Percentiles rank a stretch among this genome's conserved stretches.
phyloP scores from a whole-genome alignment of 2,329 filamentous ascomycete genomes.

The Trichophyton equinum region DNA sequence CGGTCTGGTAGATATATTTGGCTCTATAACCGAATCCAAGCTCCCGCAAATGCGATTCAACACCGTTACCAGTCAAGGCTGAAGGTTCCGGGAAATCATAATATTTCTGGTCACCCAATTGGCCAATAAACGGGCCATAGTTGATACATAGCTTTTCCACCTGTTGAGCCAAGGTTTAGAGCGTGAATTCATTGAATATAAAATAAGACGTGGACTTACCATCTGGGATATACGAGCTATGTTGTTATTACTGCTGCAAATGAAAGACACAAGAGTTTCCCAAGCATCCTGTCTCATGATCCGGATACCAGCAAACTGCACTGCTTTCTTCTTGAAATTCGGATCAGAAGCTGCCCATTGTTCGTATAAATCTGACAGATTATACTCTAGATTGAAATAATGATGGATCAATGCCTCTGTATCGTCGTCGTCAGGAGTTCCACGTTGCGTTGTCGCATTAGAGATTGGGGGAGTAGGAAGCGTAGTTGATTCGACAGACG shows the following conservation, averaged over 20 bases:
- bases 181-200: neutral
- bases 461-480: slow-evolving; percentile 26
- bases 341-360: slow-evolving; percentile 76
- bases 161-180: slow-evolving; percentile 24
- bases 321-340: slow-evolving; percentile 80
- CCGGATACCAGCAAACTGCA: slow-evolving; percentile 76
- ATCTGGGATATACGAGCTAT: slow-evolving; percentile 91
- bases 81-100: slow-evolving; percentile 77
- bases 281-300: slow-evolving; percentile 92
- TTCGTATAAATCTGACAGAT: slow-evolving; percentile 63
- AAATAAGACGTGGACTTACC: slow-evolving; percentile 38
- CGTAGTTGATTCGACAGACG: slow-evolving; percentile 17
- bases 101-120: slow-evolving; percentile 57
- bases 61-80: slow-evolving; percentile 57
- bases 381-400: slow-evolving; percentile 77
- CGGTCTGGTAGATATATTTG: slow-evolving; percentile 81
- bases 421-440: slow-evolving; percentile 44
- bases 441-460: slow-evolving; percentile 16
- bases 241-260: slow-evolving; percentile 98
- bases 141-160: slow-evolving; percentile 76
- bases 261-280: slow-evolving; percentile 88
- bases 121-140: slow-evolving; percentile 66
- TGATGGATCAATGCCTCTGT: slow-evolving; percentile 62
- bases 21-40: slow-evolving; percentile 92
- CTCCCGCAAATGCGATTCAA: slow-evolving; percentile 66